Base-by-base conservation (phyloP, 169 alveolate species). In the Plasmodium malariae region DNA sequence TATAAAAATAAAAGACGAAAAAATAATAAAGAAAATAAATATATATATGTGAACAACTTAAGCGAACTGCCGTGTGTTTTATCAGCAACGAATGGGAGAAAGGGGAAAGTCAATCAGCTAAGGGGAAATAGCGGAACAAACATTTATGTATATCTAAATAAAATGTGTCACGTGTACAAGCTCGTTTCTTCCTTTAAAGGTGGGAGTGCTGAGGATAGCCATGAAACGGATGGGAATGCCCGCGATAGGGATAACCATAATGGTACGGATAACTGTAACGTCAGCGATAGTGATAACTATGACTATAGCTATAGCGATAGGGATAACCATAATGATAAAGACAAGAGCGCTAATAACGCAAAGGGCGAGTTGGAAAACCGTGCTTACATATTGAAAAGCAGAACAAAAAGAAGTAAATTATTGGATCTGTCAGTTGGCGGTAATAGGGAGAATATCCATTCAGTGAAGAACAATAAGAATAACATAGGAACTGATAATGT, bases 101-200 rank as follows among this genome's bases (percentile, higher is more conserved):
- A 80, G 14, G 90, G 90, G 14, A 80, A 43, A 9, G 80, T 83
- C 17, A 80, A 67, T 67, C 90, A 80, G 21, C 24, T 80, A 59
- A 80, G 90, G 37, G 90, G 90, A 19, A 51, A 68, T 36, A 65
- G 49, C 19, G 90, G 90, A 12, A 80, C 30, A 37, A 67, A 51
- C 28, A 70, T 80, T 67, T 80, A 49, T 80, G 14, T 80, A 11
- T 57, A 80, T 48, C 24, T 80, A 14, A 80, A 80, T 24, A 80
- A 67, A 48, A 68, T 80, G 37, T 80, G 90, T 67, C 90, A 80
- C 17, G 73, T 80, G 17, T 80, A 80, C 36, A 24, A 71, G 34
- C 45, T 80, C 9, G 34, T 59, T n/a, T 26, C 80, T 2, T 32
- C 17, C 11, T 9, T 9, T 12, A 11, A 32, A 28, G 21, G 32